Base-by-base conservation (phyloP, 768 basidiomycete genomes). In the Tricholoma flavovirens region DNA sequence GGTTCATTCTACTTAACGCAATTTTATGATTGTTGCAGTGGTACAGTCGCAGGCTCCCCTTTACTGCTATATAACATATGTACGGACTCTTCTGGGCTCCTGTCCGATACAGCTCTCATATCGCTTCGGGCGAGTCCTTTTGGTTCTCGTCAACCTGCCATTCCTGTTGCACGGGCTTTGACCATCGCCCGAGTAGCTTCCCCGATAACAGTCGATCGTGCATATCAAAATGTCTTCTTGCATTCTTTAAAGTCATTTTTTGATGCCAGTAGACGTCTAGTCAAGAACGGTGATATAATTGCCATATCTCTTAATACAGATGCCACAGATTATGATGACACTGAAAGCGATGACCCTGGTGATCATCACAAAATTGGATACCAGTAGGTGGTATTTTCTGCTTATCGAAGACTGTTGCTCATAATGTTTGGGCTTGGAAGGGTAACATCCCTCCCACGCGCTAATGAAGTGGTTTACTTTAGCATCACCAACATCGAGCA, bases 181-280 rank as follows among this genome's bases (percentile, higher is more conserved):
- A 89, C 87, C 1, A 74, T 97, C 51, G 88, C 91, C 1, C 83
- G 90, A n/a, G 75, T 97, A 6, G 83, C 88, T 0, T 90, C 91
- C 0, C 85, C 90, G 1, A 70, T 84, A 54, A 83, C 89, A 1
- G 83, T 77, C 11, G 81, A 83, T 66, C 82, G 83, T 42, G 66
- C 71, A 30, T 87, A 87, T 64, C 88, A 93, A 64, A 64, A 75
- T 0, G 64, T 82, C 5, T 84, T 87, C 63, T 64, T 91, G 21
- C 72, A 74, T 17, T 80, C 82, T 5, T 70, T 97, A 52, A 87
- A 83, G 56, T 51, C 62, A 5, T 82, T 87, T 66, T 92, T 96
- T 63, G 73, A 78, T 30, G 63, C 67, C 0, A 67, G 70, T 1
- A 82, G 70, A 54, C 77, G 80, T 19, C 69, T 93, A 5, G 75